These are phyloP conservation scores for Fusarium heterosporum DNA, from an alignment of 2,329 filamentous ascomycete genomes.

Conservation along the genomic window DNA sequence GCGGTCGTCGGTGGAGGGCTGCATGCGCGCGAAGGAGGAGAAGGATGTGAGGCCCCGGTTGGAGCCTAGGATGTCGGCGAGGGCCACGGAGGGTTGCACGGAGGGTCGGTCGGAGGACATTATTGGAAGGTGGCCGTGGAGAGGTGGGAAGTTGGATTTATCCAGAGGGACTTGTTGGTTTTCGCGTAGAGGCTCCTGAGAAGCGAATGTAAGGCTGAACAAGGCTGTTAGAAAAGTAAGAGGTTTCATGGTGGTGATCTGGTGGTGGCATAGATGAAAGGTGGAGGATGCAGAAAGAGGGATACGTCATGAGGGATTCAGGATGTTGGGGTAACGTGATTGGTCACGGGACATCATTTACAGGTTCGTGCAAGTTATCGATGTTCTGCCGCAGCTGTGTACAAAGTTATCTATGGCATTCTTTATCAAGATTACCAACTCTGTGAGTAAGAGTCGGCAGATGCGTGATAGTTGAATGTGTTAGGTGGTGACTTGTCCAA, in stretches of 20 bases:
- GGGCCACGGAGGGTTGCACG: constrained; percentile 67
- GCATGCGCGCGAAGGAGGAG: constrained; percentile 81
- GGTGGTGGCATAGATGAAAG: constrained; percentile 2
- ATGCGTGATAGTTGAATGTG: no score
- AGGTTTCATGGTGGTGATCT: constrained; percentile 40
- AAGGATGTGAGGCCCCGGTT: constrained; percentile 86
- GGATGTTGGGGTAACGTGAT: constrained; percentile 25
- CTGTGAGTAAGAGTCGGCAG: no score
- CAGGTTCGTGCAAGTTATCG: no score
- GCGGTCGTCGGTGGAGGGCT: constrained; percentile 74
- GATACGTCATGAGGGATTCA: constrained; percentile 36
- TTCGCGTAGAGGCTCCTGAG: constrained; percentile 24
- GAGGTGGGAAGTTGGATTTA: constrained; percentile 20
- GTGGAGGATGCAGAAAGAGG: background rate
- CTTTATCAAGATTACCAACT: no score
- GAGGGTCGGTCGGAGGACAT: constrained; percentile 46
- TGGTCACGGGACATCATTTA: constrained; percentile 21
- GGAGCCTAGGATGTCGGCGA: constrained; percentile 86
- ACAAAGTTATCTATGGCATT: no score
- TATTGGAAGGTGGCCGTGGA: constrained; percentile 44
- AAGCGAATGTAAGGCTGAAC: constrained; percentile 26
- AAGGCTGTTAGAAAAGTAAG: constrained; percentile 29
- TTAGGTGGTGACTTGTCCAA: no score
- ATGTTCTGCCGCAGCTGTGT: no score
- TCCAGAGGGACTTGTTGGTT: background rate